A percentile compares a stretch with the other conserved stretches of the same genome.
phyloP scores from a whole-genome alignment of 2,329 filamentous ascomycete species.

The Domatiomyces catenatus region DNA sequence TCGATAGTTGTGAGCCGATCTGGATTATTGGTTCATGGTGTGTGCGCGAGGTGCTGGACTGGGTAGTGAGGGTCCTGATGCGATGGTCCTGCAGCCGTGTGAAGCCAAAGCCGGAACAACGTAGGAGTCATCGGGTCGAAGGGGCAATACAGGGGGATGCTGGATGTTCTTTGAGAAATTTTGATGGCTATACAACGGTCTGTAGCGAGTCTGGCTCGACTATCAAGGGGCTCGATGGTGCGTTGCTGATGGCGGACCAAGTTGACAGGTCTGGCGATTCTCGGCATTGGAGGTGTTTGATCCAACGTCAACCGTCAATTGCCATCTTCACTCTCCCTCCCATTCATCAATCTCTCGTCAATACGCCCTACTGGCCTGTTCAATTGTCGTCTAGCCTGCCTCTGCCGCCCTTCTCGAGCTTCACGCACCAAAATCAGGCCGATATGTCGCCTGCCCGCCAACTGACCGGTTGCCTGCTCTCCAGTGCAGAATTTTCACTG shows the following conservation, averaged over 20 bases:
- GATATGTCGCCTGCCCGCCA: neutral
- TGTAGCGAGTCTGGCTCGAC: neutral
- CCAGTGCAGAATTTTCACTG: neutral
- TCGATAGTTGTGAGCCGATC: neutral
- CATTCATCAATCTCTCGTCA: neutral
- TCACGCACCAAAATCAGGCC: neutral
- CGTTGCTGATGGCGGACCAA: neutral
- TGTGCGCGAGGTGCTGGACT: neutral
- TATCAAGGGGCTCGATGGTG: neutral
- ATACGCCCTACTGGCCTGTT: neutral
- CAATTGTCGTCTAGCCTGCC: neutral
- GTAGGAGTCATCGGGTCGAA: neutral
- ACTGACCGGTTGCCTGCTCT: neutral
- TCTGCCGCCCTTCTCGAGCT: neutral
- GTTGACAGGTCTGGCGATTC: neutral
- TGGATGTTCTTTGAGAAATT: neutral
- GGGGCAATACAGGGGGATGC: neutral
- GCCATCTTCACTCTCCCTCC: neutral
- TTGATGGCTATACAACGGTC: neutral
- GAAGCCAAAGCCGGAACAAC: neutral
- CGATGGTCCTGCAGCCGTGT: neutral
- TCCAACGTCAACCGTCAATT: neutral
- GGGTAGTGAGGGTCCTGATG: neutral
- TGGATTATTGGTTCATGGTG: neutral
- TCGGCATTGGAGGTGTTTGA: neutral